Conservation (phyloP, 805 yeast species). For the Pachysolen tannophilus region DNA sequence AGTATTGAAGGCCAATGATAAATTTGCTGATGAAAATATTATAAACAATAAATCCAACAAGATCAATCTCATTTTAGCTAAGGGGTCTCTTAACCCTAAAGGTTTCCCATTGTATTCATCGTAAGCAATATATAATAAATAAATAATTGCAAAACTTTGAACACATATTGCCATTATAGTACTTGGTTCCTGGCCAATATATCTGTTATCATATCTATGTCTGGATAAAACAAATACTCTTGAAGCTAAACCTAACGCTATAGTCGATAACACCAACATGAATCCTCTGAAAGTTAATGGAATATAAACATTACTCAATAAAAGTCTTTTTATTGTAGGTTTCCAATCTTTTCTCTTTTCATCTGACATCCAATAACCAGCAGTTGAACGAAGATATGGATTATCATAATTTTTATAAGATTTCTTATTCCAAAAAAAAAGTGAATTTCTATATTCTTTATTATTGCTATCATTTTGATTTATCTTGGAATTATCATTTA, state of each 20-base stretch:
- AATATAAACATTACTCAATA: constrained; percentile 70
- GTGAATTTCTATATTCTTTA: constrained; percentile 8
- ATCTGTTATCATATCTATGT: constrained; percentile 23
- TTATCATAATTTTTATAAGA: constrained; percentile 20
- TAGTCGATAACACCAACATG: constrained; percentile 48
- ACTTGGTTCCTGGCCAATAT: constrained; percentile 70
- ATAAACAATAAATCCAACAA: constrained; percentile 81
- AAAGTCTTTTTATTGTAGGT: constrained; percentile 49
- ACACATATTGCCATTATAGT: constrained; percentile 90
- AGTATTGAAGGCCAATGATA: constrained; percentile 80
- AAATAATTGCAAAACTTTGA: constrained; percentile 68
- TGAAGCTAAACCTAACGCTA: constrained; percentile 68
- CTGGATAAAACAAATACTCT: constrained; percentile 40
- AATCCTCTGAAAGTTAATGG: constrained; percentile 68
- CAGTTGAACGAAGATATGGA: constrained; percentile 41
- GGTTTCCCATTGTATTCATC: constrained; percentile 94
- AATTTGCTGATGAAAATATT: constrained; percentile 81
- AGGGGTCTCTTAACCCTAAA: constrained; percentile 78
- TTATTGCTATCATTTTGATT: constrained; percentile 11
- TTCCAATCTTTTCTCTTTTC: constrained; percentile 56
- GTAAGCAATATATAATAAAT: constrained; percentile 72
- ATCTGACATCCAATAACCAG: constrained; percentile 63
- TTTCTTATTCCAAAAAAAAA: constrained; percentile 10
- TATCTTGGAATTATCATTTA: constrained; percentile 28
- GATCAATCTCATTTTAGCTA: constrained; percentile 72